phyloP scores from a whole-genome alignment of 129 eudicot species.

The Gnaphalium uliginosum region DNA sequence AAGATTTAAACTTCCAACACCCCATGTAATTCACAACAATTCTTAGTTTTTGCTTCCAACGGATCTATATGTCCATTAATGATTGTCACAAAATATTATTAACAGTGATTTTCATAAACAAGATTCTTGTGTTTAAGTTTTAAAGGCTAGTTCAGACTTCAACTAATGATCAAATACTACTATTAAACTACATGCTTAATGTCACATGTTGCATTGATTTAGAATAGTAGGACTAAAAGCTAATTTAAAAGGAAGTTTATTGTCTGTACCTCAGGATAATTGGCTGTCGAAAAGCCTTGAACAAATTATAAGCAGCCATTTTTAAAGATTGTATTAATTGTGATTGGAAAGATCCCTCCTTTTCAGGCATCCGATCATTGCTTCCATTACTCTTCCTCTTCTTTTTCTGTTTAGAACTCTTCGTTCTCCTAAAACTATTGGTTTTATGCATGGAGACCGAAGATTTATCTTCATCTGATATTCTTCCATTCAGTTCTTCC shows the following conservation, averaged over 20 bases:
- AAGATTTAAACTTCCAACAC: conserved; percentile 8
- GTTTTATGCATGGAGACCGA: conserved; percentile 39
- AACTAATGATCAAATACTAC: conserved; percentile 1
- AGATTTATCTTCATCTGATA: conserved; percentile 38
- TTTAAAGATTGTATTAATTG: conserved; percentile 65
- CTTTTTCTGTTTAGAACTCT: conserved; percentile 53
- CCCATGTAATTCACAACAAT: conserved; percentile 9
- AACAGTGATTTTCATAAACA: neutral
- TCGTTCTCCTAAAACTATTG: conserved; percentile 53
- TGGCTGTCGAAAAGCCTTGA: conserved; percentile 87
- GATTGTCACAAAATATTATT: neutral
- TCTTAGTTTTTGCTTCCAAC: neutral
- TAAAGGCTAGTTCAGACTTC: neutral
- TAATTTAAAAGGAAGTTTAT: neutral
- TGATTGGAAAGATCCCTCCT: conserved; percentile 42
- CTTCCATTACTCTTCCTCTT: conserved; percentile 28
- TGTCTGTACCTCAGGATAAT: conserved; percentile 67
- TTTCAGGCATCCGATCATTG: conserved; percentile 38
- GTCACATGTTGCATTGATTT: conserved; percentile 10
- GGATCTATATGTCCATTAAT: conserved; percentile 8
- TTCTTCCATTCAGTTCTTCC: conserved; percentile 34
- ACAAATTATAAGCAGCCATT: conserved; percentile 61
- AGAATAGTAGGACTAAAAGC: neutral
- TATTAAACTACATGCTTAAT: neutral
- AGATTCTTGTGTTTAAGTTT: neutral